A percentile compares a stretch with the other conserved stretches of the same genome.
phyloP scores from a whole-genome alignment of 306 rosid species.

The Malus sylvestris region DNA sequence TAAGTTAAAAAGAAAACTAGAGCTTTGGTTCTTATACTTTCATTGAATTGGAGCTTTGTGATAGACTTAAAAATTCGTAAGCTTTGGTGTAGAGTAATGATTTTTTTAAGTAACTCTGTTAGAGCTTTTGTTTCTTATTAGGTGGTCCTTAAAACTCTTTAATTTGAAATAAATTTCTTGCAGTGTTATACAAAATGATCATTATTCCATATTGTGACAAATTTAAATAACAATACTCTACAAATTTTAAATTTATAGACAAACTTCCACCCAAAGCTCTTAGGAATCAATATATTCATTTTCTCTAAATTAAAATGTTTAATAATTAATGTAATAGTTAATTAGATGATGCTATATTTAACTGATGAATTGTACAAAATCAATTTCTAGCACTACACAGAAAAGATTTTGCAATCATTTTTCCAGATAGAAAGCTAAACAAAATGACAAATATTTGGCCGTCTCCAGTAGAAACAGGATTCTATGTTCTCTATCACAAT shows the following conservation, averaged over 20 bases:
- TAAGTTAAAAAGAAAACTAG: too few species aligned
- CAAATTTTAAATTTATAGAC: neutral
- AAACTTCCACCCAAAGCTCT: neutral
- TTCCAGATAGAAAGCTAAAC: neutral
- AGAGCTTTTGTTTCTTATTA: too few species aligned
- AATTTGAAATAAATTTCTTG: too few species aligned
- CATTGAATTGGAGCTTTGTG: neutral
- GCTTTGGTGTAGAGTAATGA: neutral
- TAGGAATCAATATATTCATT: too few species aligned
- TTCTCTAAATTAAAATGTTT: neutral
- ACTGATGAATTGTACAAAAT: too few species aligned
- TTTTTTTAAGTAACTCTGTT: too few species aligned
- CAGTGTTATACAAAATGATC: rapidly evolving
- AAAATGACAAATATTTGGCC: neutral
- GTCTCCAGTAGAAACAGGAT: neutral
- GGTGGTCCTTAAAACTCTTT: neutral
- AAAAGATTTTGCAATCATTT: neutral
- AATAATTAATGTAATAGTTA: neutral
- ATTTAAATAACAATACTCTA: neutral
- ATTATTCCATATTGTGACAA: too few species aligned
- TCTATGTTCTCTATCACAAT: neutral
- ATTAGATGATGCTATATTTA: neutral
- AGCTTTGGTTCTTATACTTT: neutral
- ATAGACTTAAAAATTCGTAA: neutral
- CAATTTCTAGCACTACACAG: neutral